A percentile compares a stretch with the other conserved stretches of the same genome.
These are phyloP conservation scores for Penicillium desertorum DNA, from an alignment of 495 filamentous ascomycete genomes.

Conservation along the genomic window DNA sequence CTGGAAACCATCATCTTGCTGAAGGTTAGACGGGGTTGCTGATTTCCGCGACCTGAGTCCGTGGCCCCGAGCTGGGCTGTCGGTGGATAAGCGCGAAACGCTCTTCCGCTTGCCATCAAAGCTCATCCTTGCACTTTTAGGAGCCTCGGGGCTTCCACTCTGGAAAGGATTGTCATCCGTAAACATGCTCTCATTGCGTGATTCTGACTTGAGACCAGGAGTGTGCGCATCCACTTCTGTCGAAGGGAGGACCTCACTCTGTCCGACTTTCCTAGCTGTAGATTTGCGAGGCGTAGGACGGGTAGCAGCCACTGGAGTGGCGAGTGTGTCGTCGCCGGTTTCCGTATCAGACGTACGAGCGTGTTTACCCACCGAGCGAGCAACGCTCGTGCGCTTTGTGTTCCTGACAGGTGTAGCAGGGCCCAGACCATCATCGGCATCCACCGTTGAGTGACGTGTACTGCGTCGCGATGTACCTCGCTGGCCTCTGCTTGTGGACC, in stretches of 20 bases:
- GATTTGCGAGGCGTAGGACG: slow-evolving; percentile 41
- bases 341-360: slow-evolving; percentile 54
- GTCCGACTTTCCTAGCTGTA: slow-evolving; percentile 50
- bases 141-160: slow-evolving; percentile 63
- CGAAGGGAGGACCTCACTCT: slow-evolving; percentile 54
- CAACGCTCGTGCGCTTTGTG: slow-evolving; percentile 32
- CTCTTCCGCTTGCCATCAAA: slow-evolving; percentile 53
- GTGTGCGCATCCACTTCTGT: slow-evolving; percentile 42
- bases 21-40: slow-evolving; percentile 31
- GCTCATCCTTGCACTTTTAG: slow-evolving; percentile 33
- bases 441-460: slow-evolving; percentile 36
- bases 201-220: slow-evolving; percentile 38
- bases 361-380: slow-evolving; percentile 53
- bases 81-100: slow-evolving; percentile 39
- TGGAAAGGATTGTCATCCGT: slow-evolving; percentile 93
- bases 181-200: slow-evolving; percentile 61
- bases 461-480: slow-evolving; percentile 44
- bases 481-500: slow-evolving; percentile 44
- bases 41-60: slow-evolving; percentile 41
- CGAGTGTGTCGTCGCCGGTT: slow-evolving; percentile 37
- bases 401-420: slow-evolving; percentile 32
- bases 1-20: slow-evolving; percentile 39
- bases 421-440: slow-evolving; percentile 34
- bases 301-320: slow-evolving; percentile 36
- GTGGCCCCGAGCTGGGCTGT: slow-evolving; percentile 34